Evolutionary conservation across 1,284 basidiomycete species (phyloP).

Genomic region (Ceratobasidium theobromae): DNA sequence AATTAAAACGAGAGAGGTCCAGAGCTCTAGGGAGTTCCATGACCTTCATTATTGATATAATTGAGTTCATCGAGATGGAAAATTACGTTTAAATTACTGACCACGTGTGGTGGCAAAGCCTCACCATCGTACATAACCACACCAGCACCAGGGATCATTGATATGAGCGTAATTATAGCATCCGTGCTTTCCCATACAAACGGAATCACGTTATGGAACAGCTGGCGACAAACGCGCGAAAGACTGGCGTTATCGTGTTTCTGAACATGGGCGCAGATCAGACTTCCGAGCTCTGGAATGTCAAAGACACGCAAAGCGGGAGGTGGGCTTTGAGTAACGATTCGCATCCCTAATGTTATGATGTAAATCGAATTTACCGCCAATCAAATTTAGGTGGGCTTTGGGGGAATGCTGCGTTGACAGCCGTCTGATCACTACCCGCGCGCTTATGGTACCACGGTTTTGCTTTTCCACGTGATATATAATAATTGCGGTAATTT

Average conservation of each 20-base stretch:
- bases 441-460: too few relatives aligned
- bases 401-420: too few relatives aligned
- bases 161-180: background rate
- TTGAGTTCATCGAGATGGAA: too few relatives aligned
- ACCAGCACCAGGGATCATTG: background rate
- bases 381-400: too few relatives aligned
- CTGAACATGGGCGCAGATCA: background rate
- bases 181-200: background rate
- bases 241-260: background rate
- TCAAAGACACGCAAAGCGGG: background rate
- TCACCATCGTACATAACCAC: too few relatives aligned
- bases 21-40: background rate
- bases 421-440: too few relatives aligned
- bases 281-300: background rate
- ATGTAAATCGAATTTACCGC: too few relatives aligned
- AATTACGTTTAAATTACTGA: too few relatives aligned
- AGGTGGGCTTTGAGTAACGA: background rate
- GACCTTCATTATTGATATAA: background rate
- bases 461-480: too few relatives aligned
- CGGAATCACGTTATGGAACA: background rate
- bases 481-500: too few relatives aligned
- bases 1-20: background rate
- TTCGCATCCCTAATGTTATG: too few relatives aligned
- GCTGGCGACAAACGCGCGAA: background rate
- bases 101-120: too few relatives aligned